Conservation (phyloP, 768 basidiomycete species). For the Gyrodon lividus region DNA sequence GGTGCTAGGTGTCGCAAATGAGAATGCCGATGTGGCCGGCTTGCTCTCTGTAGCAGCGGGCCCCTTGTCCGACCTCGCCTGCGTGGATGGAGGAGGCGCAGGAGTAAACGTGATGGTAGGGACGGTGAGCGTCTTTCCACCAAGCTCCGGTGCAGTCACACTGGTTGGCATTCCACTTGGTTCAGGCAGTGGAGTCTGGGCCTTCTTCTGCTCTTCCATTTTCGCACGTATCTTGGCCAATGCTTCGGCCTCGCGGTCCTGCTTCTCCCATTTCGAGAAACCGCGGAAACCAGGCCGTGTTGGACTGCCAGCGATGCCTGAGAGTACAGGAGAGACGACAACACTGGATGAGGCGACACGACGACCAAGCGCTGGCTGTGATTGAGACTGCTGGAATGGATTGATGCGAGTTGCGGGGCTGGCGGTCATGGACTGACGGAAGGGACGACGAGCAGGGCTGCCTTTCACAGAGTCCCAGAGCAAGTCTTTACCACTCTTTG, state of each 20-base stretch:
- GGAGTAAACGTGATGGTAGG: slow-evolving; percentile 31
- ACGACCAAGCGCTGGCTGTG: slow-evolving; percentile 38
- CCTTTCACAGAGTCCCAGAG: slow-evolving; percentile 62
- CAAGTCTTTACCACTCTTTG: slow-evolving; percentile 59
- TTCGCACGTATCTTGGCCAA: slow-evolving; percentile 67
- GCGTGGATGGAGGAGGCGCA: slow-evolving; percentile 12
- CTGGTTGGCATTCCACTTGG: slow-evolving; percentile 29
- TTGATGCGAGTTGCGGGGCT: slow-evolving; percentile 47
- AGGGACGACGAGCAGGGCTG: slow-evolving; percentile 41
- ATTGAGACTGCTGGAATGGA: slow-evolving; percentile 42
- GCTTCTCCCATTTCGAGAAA: slow-evolving; percentile 84
- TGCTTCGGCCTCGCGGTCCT: slow-evolving; percentile 78
- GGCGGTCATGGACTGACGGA: slow-evolving; percentile 48
- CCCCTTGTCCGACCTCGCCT: slow-evolving; percentile 10
- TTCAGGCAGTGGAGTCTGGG: slow-evolving; percentile 36
- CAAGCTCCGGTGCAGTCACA: slow-evolving; percentile 22
- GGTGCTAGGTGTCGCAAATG: slow-evolving; percentile 9
- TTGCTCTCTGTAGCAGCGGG: slow-evolving; percentile 15
- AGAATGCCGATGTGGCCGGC: slow-evolving; percentile 11
- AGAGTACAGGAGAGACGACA: slow-evolving; percentile 25
- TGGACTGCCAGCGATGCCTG: slow-evolving; percentile 52
- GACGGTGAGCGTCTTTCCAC: slow-evolving; percentile 18
- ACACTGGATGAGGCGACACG: slow-evolving; percentile 42
- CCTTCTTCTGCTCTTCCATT: slow-evolving; percentile 45
- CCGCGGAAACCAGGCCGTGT: slow-evolving; percentile 44